A percentile compares a stretch with the other conserved stretches of the same genome.
Conservation (phyloP, 2,329 filamentous ascomycete genomes). For the Botrytis fabae region DNA sequence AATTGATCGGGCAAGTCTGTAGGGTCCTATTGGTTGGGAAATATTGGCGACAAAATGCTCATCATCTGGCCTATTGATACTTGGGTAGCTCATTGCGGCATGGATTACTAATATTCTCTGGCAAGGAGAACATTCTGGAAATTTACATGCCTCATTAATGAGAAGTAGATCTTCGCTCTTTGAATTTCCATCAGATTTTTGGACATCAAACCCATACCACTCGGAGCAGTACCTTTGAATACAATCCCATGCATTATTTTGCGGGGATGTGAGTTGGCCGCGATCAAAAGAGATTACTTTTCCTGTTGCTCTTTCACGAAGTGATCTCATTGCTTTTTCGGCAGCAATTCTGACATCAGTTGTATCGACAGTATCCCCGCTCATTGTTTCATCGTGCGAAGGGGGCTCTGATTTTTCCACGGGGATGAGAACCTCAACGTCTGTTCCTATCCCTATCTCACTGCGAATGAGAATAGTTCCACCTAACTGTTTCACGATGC, state of each 20-base stretch:
- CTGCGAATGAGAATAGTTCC: constrained; percentile 58
- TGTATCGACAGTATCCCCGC: constrained; percentile 19
- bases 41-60: constrained; percentile 27
- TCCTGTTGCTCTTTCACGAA: constrained; percentile 27
- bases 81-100: constrained; percentile 25
- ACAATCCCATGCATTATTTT: constrained; percentile 31
- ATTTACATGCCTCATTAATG: constrained; percentile 25
- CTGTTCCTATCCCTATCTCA: constrained; percentile 52
- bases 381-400: background rate
- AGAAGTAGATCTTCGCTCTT: constrained; percentile 21
- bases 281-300: constrained; percentile 30
- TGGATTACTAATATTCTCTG: constrained; percentile 32
- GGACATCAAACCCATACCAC: constrained; percentile 35
- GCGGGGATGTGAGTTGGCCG: constrained; percentile 13
- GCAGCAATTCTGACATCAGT: constrained; percentile 14
- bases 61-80: background rate
- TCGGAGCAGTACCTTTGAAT: constrained; percentile 35
- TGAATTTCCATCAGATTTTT: constrained; percentile 12
- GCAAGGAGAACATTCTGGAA: constrained; percentile 15
- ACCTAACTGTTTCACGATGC: constrained; percentile 46
- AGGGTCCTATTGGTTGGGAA: constrained; percentile 28
- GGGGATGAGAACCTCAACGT: constrained; percentile 47
- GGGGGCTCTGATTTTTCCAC: constrained; percentile 17
- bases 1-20: constrained; percentile 33
- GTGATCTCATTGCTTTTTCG: constrained; percentile 26